Conservation (phyloP, 805 yeast genomes). For the Saccharomycopsis oosterbeekiorum region DNA sequence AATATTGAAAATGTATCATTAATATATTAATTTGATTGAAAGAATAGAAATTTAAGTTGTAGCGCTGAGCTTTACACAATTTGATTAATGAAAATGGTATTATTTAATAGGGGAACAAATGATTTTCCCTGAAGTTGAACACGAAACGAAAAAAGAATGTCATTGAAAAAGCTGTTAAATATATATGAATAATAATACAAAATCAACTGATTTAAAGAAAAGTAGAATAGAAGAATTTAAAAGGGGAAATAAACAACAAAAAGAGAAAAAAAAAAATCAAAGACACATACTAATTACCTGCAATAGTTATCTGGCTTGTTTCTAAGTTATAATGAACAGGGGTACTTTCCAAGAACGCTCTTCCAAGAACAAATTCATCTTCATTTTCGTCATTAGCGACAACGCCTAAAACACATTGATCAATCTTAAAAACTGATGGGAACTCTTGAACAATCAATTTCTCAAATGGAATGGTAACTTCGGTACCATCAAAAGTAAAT, state of each 20-base stretch:
- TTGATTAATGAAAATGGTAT: too few relatives aligned
- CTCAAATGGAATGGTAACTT: slow-evolving; percentile 39
- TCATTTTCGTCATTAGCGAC: background rate
- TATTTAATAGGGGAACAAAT: too few relatives aligned
- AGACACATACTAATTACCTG: background rate
- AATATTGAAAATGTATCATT: background rate
- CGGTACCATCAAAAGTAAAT: slow-evolving; percentile 27
- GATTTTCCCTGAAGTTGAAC: too few relatives aligned
- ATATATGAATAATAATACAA: too few relatives aligned
- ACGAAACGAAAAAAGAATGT: too few relatives aligned
- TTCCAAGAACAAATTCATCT: background rate
- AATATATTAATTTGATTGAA: too few relatives aligned
- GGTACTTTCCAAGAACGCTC: background rate
- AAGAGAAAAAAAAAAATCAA: background rate
- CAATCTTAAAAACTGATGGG: background rate
- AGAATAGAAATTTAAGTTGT: too few relatives aligned
- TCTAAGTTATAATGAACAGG: background rate
- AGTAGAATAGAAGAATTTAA: background rate
- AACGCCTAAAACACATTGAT: background rate
- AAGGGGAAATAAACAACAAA: background rate
- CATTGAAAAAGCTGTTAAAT: too few relatives aligned
- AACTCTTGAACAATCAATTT: slow-evolving; percentile 20
- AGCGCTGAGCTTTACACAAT: too few relatives aligned
- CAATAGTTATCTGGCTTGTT: background rate
- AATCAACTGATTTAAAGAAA: too few relatives aligned